phyloP scores from a whole-genome alignment of 129 eudicot genomes.

The Saussurea involucrata region DNA sequence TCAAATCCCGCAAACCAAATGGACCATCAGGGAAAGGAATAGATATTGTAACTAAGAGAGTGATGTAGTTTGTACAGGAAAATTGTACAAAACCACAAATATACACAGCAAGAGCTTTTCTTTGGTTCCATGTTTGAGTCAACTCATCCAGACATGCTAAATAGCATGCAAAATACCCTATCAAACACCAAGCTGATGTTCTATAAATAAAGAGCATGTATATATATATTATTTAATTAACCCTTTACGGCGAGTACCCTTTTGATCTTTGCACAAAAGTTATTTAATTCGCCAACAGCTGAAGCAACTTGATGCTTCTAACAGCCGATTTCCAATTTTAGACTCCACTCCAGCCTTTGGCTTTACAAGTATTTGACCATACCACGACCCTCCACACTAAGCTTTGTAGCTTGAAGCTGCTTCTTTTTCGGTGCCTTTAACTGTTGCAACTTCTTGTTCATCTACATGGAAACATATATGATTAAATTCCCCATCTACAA shows the following conservation, averaged over 20 bases:
- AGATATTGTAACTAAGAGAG: no score
- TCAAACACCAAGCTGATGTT: neutral
- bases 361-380: conserved; percentile 81
- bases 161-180: neutral
- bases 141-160: no score
- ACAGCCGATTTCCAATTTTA: neutral
- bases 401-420: conserved; percentile 93
- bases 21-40: no score
- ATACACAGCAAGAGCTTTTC: neutral
- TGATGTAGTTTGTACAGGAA: neutral
- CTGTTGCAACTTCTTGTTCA: conserved; percentile 87
- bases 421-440: conserved; percentile 80
- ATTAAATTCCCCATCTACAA: neutral
- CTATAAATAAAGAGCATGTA: neutral
- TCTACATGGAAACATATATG: conserved; percentile 21
- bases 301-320: neutral
- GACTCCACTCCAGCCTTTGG: neutral
- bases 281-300: neutral
- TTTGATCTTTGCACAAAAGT: neutral
- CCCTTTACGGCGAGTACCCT: neutral
- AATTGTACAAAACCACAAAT: neutral
- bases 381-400: conserved; percentile 96
- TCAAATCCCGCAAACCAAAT: no score
- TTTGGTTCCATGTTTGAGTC: neutral
- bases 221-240: neutral